Conservation (phyloP, 805 yeast genomes). For the Grigorovia jiainica region DNA sequence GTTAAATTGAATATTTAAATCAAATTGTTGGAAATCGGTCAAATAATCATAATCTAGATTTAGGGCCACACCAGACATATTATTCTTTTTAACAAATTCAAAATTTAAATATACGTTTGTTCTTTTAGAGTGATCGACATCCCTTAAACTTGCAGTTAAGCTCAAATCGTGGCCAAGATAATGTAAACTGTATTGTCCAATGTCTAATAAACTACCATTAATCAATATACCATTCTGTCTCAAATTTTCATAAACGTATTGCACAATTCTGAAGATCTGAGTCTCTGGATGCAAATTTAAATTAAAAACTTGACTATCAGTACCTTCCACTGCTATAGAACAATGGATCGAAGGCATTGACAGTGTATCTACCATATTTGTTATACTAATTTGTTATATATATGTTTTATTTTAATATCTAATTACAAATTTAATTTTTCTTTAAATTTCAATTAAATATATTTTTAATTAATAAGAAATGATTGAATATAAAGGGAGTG, state of each 20-base stretch:
- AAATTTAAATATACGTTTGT: background rate
- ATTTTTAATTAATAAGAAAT: no score
- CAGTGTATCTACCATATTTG: background rate
- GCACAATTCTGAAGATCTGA: slow-evolving; percentile 17
- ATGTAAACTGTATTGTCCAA: background rate
- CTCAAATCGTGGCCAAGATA: background rate
- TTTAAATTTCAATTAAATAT: no score
- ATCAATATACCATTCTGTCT: background rate
- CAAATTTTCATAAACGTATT: slow-evolving; percentile 18
- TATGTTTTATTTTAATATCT: background rate
- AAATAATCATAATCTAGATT: slow-evolving; percentile 11
- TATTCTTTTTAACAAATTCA: background rate
- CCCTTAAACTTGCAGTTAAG: background rate
- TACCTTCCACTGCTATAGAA: slow-evolving; percentile 16
- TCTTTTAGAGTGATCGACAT: background rate
- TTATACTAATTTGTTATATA: background rate
- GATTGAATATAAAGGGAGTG: no score
- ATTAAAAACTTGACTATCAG: slow-evolving; percentile 8
- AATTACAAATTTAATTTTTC: no score
- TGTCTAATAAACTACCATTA: background rate
- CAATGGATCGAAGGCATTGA: slow-evolving; percentile 12
- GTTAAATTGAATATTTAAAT: slow-evolving; percentile 16
- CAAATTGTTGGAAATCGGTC: slow-evolving; percentile 10
- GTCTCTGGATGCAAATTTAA: slow-evolving; percentile 21
- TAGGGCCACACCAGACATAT: slow-evolving; percentile 1